phyloP scores from a whole-genome alignment of 139 green algal species.

The Prasinococcaceae sp. region DNA sequence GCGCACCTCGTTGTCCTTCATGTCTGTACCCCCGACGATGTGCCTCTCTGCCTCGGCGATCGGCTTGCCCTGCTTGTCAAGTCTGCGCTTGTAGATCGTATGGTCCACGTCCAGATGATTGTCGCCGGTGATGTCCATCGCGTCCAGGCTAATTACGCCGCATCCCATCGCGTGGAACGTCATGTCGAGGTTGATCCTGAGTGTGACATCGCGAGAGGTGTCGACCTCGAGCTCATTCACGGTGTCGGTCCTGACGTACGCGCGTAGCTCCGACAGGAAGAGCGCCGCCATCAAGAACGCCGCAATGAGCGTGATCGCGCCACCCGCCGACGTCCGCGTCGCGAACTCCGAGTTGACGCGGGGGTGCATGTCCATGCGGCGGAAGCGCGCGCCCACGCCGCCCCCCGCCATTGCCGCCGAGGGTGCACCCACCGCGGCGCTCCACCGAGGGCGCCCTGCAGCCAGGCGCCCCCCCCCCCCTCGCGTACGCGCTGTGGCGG shows the following conservation, averaged over 20 bases:
- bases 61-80: constrained; percentile 25
- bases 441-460: no score
- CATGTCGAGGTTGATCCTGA: constrained; percentile 88
- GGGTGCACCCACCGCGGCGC: no score
- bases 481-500: no score
- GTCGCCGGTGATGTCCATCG: constrained; percentile 91
- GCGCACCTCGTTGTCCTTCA: no score
- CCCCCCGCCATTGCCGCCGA: no score
- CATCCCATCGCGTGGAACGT: constrained; percentile 79
- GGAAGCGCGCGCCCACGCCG: no score
- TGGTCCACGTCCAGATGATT: constrained; percentile 76
- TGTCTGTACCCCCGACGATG: no score
- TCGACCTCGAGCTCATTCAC: constrained; percentile 77
- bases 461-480: no score
- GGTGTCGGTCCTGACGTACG: constrained; percentile 52
- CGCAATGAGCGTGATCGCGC: constrained; percentile 81
- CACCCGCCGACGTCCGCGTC: constrained; percentile 63
- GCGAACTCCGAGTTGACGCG: constrained; percentile 92
- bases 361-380: no score
- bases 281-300: constrained; percentile 74
- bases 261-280: constrained; percentile 82
- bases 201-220: constrained; percentile 59
- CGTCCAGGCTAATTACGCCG: constrained; percentile 76
- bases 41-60: no score
- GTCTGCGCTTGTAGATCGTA: constrained; percentile 32